Conservation (phyloP, 495 filamentous ascomycete genomes). For the Chaetomidium leptoderma region DNA sequence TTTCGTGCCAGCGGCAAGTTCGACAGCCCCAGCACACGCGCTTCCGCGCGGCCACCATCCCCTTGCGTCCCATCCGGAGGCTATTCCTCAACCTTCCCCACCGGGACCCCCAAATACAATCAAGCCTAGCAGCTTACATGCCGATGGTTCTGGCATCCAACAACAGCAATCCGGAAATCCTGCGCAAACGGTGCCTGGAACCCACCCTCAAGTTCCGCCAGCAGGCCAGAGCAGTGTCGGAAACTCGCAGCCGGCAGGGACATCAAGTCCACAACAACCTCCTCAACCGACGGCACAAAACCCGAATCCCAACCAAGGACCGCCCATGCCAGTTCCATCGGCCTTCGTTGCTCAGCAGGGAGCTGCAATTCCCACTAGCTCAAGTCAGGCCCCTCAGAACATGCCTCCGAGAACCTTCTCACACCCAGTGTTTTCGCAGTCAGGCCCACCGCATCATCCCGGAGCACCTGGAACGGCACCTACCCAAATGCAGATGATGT, state of each 20-base stretch:
- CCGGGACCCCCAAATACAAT: too few species aligned
- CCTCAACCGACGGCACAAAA: neutral
- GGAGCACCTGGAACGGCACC: slow-evolving; percentile 10
- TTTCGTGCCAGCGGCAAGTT: neutral
- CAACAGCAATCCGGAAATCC: neutral
- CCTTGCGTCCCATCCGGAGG: slow-evolving; percentile 8
- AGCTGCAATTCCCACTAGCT: neutral
- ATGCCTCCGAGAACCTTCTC: slow-evolving; percentile 2
- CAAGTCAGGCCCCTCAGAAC: neutral
- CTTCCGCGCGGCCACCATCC: slow-evolving; percentile 10
- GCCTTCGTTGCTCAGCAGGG: neutral
- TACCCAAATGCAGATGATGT: slow-evolving; percentile 10
- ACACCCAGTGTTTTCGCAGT: neutral
- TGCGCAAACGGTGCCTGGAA: neutral
- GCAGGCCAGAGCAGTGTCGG: neutral
- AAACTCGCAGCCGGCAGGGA: neutral
- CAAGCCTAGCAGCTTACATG: neutral
- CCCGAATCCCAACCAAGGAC: neutral
- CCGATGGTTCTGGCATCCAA: neutral
- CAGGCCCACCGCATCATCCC: slow-evolving; percentile 2
- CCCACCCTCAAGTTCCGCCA: neutral
- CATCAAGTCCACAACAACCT: neutral
- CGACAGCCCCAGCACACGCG: neutral
- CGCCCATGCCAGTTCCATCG: neutral
- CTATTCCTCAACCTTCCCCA: neutral